Evolutionary conservation across 1,284 basidiomycete genomes (phyloP).

Genomic region (Ganoderma lingzhi): DNA sequence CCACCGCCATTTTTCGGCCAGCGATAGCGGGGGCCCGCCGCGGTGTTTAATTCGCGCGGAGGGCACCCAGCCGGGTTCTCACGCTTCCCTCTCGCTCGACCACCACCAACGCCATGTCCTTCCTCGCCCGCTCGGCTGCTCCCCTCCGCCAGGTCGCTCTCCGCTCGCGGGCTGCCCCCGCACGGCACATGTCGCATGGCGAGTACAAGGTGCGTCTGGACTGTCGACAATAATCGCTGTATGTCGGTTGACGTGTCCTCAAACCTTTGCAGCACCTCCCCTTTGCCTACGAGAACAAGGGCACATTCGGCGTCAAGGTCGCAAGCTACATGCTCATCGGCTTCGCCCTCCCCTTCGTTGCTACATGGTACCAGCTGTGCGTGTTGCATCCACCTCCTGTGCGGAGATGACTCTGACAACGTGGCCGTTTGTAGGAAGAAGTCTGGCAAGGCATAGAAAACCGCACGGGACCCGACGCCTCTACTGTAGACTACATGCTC

Average conservation of each 20-base stretch:
- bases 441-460: conserved; percentile 31
- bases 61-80: conserved; percentile 18
- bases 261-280: conserved; percentile 65
- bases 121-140: conserved; percentile 41
- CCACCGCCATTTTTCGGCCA: conserved; percentile 6
- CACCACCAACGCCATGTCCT: conserved; percentile 38
- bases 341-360: conserved; percentile 74
- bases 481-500: conserved; percentile 31
- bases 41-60: neutral
- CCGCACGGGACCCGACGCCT: conserved; percentile 8
- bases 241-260: conserved; percentile 12
- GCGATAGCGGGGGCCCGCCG: conserved; percentile 7
- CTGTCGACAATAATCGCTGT: neutral
- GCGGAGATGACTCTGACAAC: conserved; percentile 4
- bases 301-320: conserved; percentile 66
- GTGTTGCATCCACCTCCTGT: conserved; percentile 40
- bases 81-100: conserved; percentile 26
- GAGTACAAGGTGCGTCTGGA: conserved; percentile 65
- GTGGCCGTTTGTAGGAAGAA: conserved; percentile 28
- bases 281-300: conserved; percentile 67
- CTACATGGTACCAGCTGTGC: conserved; percentile 71
- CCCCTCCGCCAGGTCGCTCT: conserved; percentile 40
- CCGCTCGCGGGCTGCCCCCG: conserved; percentile 36
- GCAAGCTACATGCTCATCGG: conserved; percentile 60
- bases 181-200: conserved; percentile 42